phyloP scores from a whole-genome alignment of 1,139 yeast genomes.

The Hyphopichia buzzinii region DNA sequence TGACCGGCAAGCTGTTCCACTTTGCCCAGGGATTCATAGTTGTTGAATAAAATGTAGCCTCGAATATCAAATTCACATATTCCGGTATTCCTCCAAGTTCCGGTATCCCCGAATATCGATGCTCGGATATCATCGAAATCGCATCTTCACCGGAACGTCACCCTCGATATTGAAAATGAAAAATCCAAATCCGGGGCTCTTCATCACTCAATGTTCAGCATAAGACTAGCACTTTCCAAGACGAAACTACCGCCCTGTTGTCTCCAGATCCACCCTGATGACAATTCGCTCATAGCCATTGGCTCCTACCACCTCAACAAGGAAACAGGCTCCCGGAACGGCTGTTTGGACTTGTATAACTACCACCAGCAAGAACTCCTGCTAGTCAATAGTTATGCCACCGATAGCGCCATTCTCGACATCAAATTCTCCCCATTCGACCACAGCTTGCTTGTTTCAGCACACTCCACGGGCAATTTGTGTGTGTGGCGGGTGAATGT shows the following conservation, averaged over 20 bases:
- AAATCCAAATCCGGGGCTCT: background rate
- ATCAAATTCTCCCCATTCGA: constrained; percentile 62
- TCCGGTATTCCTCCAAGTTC: too few relatives aligned
- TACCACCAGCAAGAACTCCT: constrained; percentile 18
- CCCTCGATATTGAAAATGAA: too few relatives aligned
- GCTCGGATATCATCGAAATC: too few relatives aligned
- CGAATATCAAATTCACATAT: too few relatives aligned
- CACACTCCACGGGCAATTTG: constrained; percentile 79
- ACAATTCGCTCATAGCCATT: constrained; percentile 48
- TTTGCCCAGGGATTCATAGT: constrained; percentile 38
- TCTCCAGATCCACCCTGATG: constrained; percentile 55
- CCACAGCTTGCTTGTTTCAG: constrained; percentile 49
- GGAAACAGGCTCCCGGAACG: constrained; percentile 58
- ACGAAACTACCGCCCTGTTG: constrained; percentile 83
- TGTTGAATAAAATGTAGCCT: too few relatives aligned
- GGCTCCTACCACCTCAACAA: constrained; percentile 80
- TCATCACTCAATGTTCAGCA: too few relatives aligned
- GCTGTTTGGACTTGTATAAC: constrained; percentile 66
- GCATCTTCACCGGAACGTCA: too few relatives aligned
- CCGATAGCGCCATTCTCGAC: constrained; percentile 74
- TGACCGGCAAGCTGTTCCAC: constrained; percentile 52
- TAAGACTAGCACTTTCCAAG: constrained; percentile 24
- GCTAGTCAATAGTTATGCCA: constrained; percentile 23
- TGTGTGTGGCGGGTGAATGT: constrained; percentile 53
- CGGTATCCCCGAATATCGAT: too few relatives aligned